These are phyloP conservation scores for Gossypium sturtianum DNA, from an alignment of 345 rosid species.

Conservation along the genomic window DNA sequence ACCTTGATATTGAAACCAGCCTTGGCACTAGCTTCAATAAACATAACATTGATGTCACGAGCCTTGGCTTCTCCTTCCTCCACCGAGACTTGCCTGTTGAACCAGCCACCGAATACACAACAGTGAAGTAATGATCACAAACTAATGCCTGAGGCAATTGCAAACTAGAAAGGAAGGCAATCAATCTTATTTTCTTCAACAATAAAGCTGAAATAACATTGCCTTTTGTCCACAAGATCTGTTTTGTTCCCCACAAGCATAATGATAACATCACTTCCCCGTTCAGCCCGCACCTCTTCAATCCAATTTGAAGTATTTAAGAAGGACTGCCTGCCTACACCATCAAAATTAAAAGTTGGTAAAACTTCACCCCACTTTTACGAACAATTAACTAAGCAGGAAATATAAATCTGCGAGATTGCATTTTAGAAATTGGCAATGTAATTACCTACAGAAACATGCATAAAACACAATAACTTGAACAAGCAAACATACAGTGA, in stretches of 20 bases:
- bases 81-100: slow-evolving; percentile 70
- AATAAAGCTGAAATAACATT: not conserved
- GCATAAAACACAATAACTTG: not conserved
- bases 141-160: not conserved
- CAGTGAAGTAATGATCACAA: not conserved
- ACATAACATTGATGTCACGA: slow-evolving; percentile 80
- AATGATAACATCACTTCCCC: slow-evolving; percentile 85
- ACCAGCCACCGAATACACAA: not conserved
- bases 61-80: slow-evolving; percentile 92
- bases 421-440: not conserved
- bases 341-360: slow-evolving; percentile 9
- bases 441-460: not conserved
- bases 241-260: slow-evolving; percentile 89
- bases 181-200: not conserved
- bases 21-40: slow-evolving; percentile 89
- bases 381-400: not conserved
- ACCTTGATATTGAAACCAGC: slow-evolving; percentile 95
- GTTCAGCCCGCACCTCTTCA: slow-evolving; percentile 83
- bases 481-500: not conserved
- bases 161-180: not conserved
- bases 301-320: slow-evolving; percentile 81
- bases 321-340: slow-evolving; percentile 73
- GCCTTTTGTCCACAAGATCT: slow-evolving; percentile 89
- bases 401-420: not conserved
- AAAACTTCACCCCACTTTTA: not conserved